Conservation (phyloP, 192 early-diverging fungal species). For the Dissophora globulifera region DNA sequence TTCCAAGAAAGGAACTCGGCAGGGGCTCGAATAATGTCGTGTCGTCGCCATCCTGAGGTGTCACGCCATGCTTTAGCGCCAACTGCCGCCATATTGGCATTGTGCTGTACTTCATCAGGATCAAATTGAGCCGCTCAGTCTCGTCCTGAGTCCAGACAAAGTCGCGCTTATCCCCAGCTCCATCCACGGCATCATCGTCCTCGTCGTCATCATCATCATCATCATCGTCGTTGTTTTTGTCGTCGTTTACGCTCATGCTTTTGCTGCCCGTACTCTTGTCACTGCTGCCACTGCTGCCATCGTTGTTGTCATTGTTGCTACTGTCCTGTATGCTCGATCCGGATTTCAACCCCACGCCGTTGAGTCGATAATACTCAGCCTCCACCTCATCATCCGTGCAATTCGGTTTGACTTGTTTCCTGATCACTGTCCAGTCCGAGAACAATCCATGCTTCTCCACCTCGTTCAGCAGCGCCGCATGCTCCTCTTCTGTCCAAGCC, state of each 20-base stretch:
- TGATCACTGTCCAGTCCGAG: constrained; percentile 29
- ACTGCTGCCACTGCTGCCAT: neutral
- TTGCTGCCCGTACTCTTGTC: neutral
- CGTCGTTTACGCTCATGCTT: too few relatives aligned
- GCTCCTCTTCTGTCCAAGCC: constrained; percentile 26
- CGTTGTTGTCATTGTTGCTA: too few relatives aligned
- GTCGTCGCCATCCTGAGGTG: constrained; percentile 15
- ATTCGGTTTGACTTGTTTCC: constrained; percentile 27
- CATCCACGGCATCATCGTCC: neutral
- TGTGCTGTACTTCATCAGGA: constrained; percentile 42
- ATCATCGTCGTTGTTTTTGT: neutral
- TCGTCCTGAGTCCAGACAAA: constrained; percentile 37
- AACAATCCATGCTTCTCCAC: constrained; percentile 44
- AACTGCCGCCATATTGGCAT: constrained; percentile 16
- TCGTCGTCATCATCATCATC: neutral
- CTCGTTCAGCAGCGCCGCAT: constrained; percentile 20
- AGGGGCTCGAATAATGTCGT: constrained; percentile 13
- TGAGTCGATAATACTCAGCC: constrained; percentile 42
- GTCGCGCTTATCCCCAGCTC: too few relatives aligned
- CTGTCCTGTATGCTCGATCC: neutral
- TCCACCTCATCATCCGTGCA: constrained; percentile 25
- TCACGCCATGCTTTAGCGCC: constrained; percentile 5
- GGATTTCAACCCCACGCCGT: constrained; percentile 5
- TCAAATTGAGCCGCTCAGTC: constrained; percentile 1
- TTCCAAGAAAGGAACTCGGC: too few relatives aligned